Conservation (phyloP, 2,329 filamentous ascomycete genomes). For the Colletotrichum karsti region DNA sequence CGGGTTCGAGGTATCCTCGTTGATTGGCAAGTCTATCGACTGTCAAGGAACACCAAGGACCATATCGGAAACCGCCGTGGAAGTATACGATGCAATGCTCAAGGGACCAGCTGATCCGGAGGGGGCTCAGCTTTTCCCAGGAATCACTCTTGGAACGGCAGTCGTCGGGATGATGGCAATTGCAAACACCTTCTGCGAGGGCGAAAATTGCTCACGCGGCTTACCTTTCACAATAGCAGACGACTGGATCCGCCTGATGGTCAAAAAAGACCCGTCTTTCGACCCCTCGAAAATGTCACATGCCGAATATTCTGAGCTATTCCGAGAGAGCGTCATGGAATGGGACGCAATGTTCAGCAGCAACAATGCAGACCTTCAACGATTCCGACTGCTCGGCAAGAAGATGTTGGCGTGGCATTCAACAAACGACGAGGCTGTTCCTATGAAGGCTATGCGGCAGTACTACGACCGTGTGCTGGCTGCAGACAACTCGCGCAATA, state of each 20-base stretch:
- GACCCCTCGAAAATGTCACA: conserved; percentile 23
- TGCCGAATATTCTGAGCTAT: conserved; percentile 20
- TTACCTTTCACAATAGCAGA: not conserved
- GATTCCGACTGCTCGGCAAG: conserved; percentile 41
- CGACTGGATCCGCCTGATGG: not conserved
- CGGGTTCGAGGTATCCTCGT: conserved; percentile 7
- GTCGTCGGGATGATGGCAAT: not conserved
- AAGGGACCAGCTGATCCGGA: not conserved
- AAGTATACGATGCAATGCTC: not conserved
- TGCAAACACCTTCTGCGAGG: not conserved
- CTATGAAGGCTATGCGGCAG: not conserved
- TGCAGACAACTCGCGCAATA: not conserved
- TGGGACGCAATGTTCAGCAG: conserved; percentile 35
- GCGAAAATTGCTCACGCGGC: not conserved
- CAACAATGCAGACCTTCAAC: conserved; percentile 34
- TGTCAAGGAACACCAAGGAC: not conserved
- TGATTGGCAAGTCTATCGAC: not conserved
- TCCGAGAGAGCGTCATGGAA: conserved; percentile 28
- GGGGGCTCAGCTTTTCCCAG: not conserved
- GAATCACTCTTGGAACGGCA: not conserved
- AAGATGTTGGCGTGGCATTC: conserved; percentile 54
- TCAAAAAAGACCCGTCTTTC: conserved; percentile 39
- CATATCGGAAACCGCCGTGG: not conserved
- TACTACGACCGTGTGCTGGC: not conserved
- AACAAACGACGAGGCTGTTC: conserved; percentile 44